Conservation (phyloP, 371 early-diverging fungal species). For the Lichtheimia ornata region DNA sequence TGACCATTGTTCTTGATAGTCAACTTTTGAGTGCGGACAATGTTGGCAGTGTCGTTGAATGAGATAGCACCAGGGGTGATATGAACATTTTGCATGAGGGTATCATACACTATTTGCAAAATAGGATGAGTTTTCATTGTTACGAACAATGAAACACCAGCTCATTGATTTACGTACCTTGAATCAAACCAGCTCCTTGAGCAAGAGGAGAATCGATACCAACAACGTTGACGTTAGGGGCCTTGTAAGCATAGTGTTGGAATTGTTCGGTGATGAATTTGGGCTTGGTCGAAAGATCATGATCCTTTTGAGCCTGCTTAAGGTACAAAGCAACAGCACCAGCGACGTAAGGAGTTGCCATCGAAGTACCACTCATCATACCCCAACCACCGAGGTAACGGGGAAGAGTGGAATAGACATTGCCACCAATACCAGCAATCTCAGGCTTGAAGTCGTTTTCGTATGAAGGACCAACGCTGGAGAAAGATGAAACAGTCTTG, state of each 20-base stretch:
- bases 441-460: constrained; percentile 49
- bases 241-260: constrained; percentile 50
- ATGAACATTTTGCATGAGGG: constrained; percentile 50
- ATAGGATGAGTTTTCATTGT: background rate
- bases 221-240: constrained; percentile 24
- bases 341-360: constrained; percentile 74
- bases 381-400: constrained; percentile 49
- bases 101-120: constrained; percentile 36
- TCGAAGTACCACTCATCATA: constrained; percentile 63
- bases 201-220: constrained; percentile 31
- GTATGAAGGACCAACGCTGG: constrained; percentile 43
- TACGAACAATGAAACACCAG: background rate
- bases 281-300: constrained; percentile 9
- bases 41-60: constrained; percentile 62
- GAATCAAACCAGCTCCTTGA: constrained; percentile 76
- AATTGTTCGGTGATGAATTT: constrained; percentile 29
- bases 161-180: constrained; percentile 30
- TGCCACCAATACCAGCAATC: constrained; percentile 65
- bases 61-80: constrained; percentile 62
- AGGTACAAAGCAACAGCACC: constrained; percentile 64
- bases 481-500: constrained; percentile 46
- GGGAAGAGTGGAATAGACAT: constrained; percentile 66
- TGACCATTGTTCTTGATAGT: constrained; percentile 60
- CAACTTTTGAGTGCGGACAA: constrained; percentile 41
- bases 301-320: constrained; percentile 28